Conservation (phyloP, 192 early-diverging fungal species). For the Coemansia javaensis region DNA sequence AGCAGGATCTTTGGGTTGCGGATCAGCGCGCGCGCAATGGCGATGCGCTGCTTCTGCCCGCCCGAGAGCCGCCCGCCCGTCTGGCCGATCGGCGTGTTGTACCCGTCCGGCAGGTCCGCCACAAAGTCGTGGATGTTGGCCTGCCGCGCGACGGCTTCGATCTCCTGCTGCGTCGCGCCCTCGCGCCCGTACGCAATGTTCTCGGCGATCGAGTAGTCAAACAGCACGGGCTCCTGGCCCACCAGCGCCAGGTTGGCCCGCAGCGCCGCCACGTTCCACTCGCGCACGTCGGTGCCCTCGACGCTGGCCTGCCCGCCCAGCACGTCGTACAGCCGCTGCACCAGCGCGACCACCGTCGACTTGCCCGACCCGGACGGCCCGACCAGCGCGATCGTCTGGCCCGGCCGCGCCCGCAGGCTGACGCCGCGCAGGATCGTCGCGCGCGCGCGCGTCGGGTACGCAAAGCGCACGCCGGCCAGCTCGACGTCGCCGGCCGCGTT, state of each 20-base stretch:
- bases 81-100: constrained; percentile 65
- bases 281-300: constrained; percentile 56
- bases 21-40: constrained; percentile 67
- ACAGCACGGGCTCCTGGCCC: constrained; percentile 87
- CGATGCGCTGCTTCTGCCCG: constrained; percentile 68
- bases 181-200: constrained; percentile 79
- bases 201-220: constrained; percentile 80
- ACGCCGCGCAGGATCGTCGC: constrained; percentile 61
- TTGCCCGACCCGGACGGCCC: constrained; percentile 87
- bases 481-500: constrained; percentile 18
- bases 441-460: constrained; percentile 62
- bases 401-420: constrained; percentile 48
- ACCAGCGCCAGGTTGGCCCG: constrained; percentile 79
- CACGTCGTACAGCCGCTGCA: constrained; percentile 80
- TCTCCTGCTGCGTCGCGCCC: constrained; percentile 51
- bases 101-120: constrained; percentile 52
- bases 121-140: constrained; percentile 66
- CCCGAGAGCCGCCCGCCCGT: constrained; percentile 60
- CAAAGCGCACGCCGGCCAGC: constrained; percentile 46
- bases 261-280: constrained; percentile 64
- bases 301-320: constrained; percentile 55
- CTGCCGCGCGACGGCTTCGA: constrained; percentile 53
- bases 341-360: constrained; percentile 57
- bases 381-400: constrained; percentile 79
- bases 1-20: constrained; percentile 67